These are phyloP conservation scores for Vanilla planifolia DNA, from an alignment of 106 monocot species.

Conservation along the genomic window DNA sequence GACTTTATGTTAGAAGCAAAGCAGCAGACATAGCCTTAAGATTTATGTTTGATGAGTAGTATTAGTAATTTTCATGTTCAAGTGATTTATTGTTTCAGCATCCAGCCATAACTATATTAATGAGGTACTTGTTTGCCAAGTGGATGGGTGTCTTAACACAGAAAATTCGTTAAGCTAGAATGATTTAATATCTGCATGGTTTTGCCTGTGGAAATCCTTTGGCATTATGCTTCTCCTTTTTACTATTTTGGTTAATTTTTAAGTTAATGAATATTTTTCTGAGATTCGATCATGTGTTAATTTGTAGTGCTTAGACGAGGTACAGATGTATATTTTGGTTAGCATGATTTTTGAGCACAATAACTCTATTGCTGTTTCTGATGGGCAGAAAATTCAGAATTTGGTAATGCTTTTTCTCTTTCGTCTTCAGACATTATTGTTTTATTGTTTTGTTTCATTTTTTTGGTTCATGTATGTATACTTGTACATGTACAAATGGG, in stretches of 20 bases:
- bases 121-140: not conserved
- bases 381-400: slow-evolving; percentile 38
- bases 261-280: not conserved
- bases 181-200: not conserved
- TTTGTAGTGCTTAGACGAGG: slow-evolving; percentile 76
- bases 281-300: slow-evolving; percentile 5
- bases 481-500: no score
- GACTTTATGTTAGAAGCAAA: no score
- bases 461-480: slow-evolving; percentile 1
- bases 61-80: not conserved
- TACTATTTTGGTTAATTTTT: no score
- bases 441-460: not conserved
- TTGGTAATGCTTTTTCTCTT: slow-evolving; percentile 29
- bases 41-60: no score
- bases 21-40: no score
- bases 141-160: not conserved
- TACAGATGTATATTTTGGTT: slow-evolving; percentile 88
- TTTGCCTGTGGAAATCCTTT: not conserved
- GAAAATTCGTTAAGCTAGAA: no score
- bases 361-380: slow-evolving; percentile 16
- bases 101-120: not conserved
- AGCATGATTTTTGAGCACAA: slow-evolving; percentile 19
- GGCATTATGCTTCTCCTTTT: no score
- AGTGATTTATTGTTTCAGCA: not conserved
- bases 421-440: not conserved